These are phyloP conservation scores for Paecilomyces variotii DNA, from an alignment of 2,329 filamentous ascomycete genomes.

Conservation along the genomic window DNA sequence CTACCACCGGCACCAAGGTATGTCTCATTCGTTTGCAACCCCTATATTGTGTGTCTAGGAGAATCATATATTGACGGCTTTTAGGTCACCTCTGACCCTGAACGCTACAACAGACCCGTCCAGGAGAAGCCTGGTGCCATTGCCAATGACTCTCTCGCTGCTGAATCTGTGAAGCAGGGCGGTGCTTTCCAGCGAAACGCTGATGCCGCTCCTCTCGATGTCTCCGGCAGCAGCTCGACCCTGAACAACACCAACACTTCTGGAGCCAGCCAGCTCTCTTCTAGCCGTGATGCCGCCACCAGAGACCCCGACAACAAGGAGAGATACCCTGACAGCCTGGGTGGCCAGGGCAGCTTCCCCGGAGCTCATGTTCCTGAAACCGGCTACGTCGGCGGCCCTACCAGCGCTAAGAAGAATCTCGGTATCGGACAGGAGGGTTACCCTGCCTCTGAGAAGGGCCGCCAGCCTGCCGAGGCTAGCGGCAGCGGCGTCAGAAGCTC, in stretches of 20 bases:
- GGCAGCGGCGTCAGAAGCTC: constrained; percentile 19
- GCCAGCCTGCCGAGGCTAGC: constrained; percentile 8
- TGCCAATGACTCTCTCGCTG: constrained; percentile 63
- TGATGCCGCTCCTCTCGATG: constrained; percentile 41
- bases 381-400: constrained; percentile 29
- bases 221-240: constrained; percentile 46
- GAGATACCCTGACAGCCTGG: constrained; percentile 32
- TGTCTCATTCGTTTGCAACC: background rate
- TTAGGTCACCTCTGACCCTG: constrained; percentile 40
- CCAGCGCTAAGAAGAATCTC: constrained; percentile 22
- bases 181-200: constrained; percentile 55
- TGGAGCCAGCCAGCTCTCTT: constrained; percentile 42
- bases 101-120: constrained; percentile 42
- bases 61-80: background rate
- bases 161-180: constrained; percentile 55
- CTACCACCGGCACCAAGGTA: constrained; percentile 29
- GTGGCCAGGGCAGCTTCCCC: constrained; percentile 30
- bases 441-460: constrained; percentile 7
- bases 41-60: background rate
- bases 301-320: constrained; percentile 38
- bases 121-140: constrained; percentile 59
- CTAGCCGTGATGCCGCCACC: constrained; percentile 39
- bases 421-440: constrained; percentile 17
- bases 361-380: constrained; percentile 25
- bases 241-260: constrained; percentile 51